Evolutionary conservation across 1,139 yeast genomes (phyloP), one percentile per base, ranked within the genome.

Genomic region (Candida mesenterica): DNA sequence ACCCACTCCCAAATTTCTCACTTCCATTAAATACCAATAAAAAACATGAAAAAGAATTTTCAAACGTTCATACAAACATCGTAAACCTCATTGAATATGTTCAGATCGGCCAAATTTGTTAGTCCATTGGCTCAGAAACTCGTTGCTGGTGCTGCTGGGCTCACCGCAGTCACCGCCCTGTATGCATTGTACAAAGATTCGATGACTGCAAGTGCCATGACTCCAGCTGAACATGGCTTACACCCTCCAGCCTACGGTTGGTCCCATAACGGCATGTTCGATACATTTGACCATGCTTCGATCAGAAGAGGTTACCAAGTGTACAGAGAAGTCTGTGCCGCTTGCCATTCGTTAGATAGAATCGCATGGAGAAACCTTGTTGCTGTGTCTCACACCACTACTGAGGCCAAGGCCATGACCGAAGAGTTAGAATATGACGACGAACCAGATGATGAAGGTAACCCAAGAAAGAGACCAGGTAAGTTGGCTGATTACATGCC

Each of bases 231-330:
- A 72, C 97, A 92, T 68, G 99, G 99, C 53, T 78, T 92, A 62
- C 98, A 92, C 65, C 82, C 98, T 31, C 96, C 97, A 48, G 80
- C 81, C 44, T 90, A 76, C 65, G 84, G 80, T 42, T 92, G 98
- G 98, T 77, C 96, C 32, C 97, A 92, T 68, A 81, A 77, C 58
- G 97, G 95, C 56, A 84, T 89, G 80, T 79, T 90, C 56, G 83
- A 82, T 50, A 77, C 96, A 37, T 94, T 89, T 54, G 98, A 92
- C 73, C 99, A 92, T 65, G 90, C 89, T 42, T 83, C 96, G 36
- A 87, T 92, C 58, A 87, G 99, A 77, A 89, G 99, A 78, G 99
- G 99, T 53, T 92, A 83, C 82, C 97, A 89, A 67, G 99, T 92
- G 44, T 92, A 92, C 77, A 85, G 89, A 67, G 99, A 92, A 69